phyloP scores from a whole-genome alignment of 140 eudicot species.

The Anethum foeniculum region DNA sequence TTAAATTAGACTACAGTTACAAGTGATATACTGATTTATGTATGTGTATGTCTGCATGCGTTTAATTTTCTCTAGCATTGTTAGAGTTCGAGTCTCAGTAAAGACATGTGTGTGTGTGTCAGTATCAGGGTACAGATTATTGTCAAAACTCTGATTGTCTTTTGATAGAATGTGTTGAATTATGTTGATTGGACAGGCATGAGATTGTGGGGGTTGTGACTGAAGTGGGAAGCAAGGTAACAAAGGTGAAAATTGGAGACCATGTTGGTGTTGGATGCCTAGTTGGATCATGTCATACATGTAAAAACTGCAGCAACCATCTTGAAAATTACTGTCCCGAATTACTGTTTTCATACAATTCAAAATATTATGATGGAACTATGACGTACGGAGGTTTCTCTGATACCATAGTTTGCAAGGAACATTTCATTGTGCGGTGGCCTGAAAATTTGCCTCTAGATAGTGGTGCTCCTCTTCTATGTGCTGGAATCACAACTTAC shows the following conservation, averaged over 20 bases:
- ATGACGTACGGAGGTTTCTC: slow-evolving; percentile 16
- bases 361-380: slow-evolving; percentile 10
- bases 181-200: slow-evolving; percentile 6
- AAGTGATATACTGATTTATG: background rate
- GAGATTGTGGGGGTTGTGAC: slow-evolving; percentile 16
- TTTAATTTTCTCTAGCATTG: background rate
- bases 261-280: slow-evolving; percentile 19
- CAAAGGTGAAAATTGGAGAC: slow-evolving; percentile 14
- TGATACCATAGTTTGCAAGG: slow-evolving; percentile 7
- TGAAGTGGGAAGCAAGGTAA: slow-evolving; percentile 18
- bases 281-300: slow-evolving; percentile 15
- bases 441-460: slow-evolving; percentile 16
- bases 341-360: background rate
- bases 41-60: background rate
- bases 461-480: slow-evolving; percentile 16
- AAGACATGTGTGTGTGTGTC: background rate
- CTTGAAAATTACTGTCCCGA: slow-evolving; percentile 16
- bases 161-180: background rate
- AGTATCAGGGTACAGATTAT: background rate
- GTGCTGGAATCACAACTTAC: slow-evolving; percentile 19
- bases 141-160: background rate
- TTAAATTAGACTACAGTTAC: too few relatives aligned
- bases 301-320: slow-evolving; percentile 10
- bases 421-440: slow-evolving; percentile 15
- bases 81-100: background rate